Evolutionary conservation across 2,329 filamentous ascomycete genomes (phyloP).

Genomic region (Ciborinia camelliae): DNA sequence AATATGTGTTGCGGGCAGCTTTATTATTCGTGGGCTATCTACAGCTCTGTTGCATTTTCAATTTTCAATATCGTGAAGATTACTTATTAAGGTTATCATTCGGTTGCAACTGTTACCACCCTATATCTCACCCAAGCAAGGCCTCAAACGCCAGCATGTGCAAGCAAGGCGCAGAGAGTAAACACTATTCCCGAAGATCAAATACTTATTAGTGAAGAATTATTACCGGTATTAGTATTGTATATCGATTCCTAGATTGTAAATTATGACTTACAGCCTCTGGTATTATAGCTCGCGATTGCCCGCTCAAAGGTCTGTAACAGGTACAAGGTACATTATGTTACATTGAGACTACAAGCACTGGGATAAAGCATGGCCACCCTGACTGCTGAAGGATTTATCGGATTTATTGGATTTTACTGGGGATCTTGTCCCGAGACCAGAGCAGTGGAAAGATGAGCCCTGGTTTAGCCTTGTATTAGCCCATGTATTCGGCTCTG

Average conservation of each 20-base stretch:
- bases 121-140: conserved; percentile 12
- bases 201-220: background rate
- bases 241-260: background rate
- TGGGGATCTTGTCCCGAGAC: conserved; percentile 15
- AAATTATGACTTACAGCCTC: background rate
- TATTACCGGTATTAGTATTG: background rate
- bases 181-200: conserved; percentile 3
- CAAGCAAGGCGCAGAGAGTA: background rate
- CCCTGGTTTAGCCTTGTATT: background rate
- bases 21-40: conserved; percentile 3
- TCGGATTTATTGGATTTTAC: background rate
- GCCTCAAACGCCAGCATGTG: conserved; percentile 3
- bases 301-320: background rate
- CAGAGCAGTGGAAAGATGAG: conserved; percentile 12
- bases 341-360: conserved; percentile 2
- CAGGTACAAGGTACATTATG: background rate
- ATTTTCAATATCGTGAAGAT: background rate
- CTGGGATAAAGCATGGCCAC: conserved; percentile 7
- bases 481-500: background rate
- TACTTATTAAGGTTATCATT: background rate
- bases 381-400: background rate
- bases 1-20: background rate
- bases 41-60: conserved; percentile 1
- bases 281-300: background rate
- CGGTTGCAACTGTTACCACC: background rate